A percentile compares a stretch with the other conserved stretches of the same genome.
These are phyloP conservation scores for Blastocystis sp. DNA, from an alignment of 352 stramenopile genomes.

Conservation along the genomic window DNA sequence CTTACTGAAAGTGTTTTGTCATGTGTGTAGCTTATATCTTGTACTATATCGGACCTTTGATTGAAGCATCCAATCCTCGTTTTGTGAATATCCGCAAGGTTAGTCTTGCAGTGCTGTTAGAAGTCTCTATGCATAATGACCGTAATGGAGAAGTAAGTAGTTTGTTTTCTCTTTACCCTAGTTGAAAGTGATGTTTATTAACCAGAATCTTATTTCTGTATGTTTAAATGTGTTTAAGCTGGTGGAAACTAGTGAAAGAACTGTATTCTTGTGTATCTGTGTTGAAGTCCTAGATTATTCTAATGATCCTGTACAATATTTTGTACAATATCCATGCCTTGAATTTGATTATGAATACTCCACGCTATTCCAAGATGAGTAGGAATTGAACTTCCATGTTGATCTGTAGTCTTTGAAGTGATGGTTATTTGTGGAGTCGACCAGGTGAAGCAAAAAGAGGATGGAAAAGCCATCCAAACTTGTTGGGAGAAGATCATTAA, in stretches of 20 bases:
- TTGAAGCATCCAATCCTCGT: constrained; percentile 5
- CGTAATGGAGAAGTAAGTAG: background rate
- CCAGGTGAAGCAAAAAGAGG: background rate
- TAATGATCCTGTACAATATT: constrained; percentile 43
- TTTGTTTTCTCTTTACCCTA: background rate
- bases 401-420: background rate
- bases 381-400: background rate
- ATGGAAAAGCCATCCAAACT: background rate
- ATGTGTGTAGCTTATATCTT: constrained; percentile 25
- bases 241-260: constrained; percentile 33
- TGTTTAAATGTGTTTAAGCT: constrained; percentile 28
- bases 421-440: background rate
- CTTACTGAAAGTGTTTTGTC: background rate
- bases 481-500: background rate
- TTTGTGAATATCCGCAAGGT: constrained; percentile 50
- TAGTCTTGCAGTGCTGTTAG: constrained; percentile 19
- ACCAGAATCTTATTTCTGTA: background rate
- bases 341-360: background rate
- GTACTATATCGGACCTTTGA: constrained; percentile 45
- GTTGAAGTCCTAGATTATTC: background rate
- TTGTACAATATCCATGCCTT: background rate
- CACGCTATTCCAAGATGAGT: background rate
- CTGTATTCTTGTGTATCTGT: background rate
- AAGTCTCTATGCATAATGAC: constrained; percentile 17
- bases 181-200: background rate